phyloP scores from a whole-genome alignment of 2,329 filamentous ascomycete genomes.

The Paracoccidioides lutzii region DNA sequence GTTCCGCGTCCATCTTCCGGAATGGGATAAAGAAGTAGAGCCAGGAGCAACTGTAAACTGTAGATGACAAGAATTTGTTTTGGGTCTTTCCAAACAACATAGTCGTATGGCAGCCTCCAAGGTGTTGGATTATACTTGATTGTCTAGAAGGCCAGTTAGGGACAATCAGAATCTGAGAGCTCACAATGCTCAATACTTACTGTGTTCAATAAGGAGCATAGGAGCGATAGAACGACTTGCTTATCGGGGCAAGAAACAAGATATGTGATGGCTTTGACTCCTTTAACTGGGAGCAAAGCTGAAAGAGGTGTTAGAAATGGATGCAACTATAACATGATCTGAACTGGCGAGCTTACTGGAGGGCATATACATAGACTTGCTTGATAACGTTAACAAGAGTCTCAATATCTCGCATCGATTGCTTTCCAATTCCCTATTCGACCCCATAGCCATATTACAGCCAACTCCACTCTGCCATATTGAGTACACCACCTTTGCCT shows the following conservation, averaged over 20 bases:
- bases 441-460: slow-evolving; percentile 76
- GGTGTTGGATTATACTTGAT: slow-evolving; percentile 91
- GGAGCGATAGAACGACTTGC: slow-evolving; percentile 73
- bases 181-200: slow-evolving; percentile 39
- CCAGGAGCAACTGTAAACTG: slow-evolving; percentile 78
- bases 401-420: slow-evolving; percentile 85
- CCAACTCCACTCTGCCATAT: slow-evolving; percentile 98
- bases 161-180: background rate
- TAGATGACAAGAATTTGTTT: slow-evolving; percentile 87
- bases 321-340: slow-evolving; percentile 3
- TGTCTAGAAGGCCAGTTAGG: slow-evolving; percentile 41
- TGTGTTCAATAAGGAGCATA: slow-evolving; percentile 90
- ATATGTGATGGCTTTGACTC: slow-evolving; percentile 75
- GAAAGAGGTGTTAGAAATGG: slow-evolving; percentile 3
- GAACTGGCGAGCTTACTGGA: slow-evolving; percentile 40
- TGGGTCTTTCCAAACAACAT: slow-evolving; percentile 79
- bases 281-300: slow-evolving; percentile 62
- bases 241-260: slow-evolving; percentile 80
- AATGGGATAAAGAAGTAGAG: slow-evolving; percentile 73
- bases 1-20: slow-evolving; percentile 56
- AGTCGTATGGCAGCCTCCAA: slow-evolving; percentile 90
- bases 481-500: slow-evolving; percentile 73
- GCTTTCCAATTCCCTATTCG: slow-evolving; percentile 83
- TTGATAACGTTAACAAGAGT: slow-evolving; percentile 70
- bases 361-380: slow-evolving; percentile 88